phyloP scores from a whole-genome alignment of 1,139 yeast genomes.

The Kodamaea derodonti region DNA sequence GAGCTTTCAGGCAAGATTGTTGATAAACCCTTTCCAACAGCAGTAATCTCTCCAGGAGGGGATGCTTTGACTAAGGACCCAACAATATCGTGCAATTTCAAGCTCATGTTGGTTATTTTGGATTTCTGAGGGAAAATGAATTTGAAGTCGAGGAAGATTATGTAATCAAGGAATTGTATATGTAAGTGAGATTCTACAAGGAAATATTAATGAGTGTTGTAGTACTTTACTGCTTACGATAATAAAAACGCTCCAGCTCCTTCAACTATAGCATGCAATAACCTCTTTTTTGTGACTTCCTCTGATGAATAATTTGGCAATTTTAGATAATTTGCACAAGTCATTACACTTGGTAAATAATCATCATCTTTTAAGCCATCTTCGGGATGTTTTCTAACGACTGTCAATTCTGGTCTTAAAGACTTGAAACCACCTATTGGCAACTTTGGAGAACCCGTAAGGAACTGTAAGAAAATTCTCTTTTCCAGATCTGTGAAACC shows the following conservation, averaged over 20 bases:
- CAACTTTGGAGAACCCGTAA: constrained; percentile 89
- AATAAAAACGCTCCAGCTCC: constrained; percentile 88
- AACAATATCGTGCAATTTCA: constrained; percentile 19
- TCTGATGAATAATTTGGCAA: constrained; percentile 74
- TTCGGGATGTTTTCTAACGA: constrained; percentile 78
- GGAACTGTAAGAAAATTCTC: constrained; percentile 75
- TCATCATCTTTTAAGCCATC: constrained; percentile 67
- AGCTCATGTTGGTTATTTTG: constrained; percentile 1
- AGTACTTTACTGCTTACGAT: too few species aligned
- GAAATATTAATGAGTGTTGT: too few species aligned
- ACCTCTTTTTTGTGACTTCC: constrained; percentile 53
- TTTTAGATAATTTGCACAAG: constrained; percentile 93
- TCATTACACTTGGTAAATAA: constrained; percentile 95
- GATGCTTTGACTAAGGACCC: constrained; percentile 33
- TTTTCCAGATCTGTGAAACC: constrained; percentile 52
- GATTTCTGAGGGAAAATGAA: too few species aligned
- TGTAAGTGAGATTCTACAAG: not conserved
- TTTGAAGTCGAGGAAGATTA: too few species aligned
- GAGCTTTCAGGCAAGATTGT: constrained; percentile 21
- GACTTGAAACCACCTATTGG: constrained; percentile 94
- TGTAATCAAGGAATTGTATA: not conserved
- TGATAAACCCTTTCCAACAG: constrained; percentile 24
- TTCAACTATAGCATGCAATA: constrained; percentile 72
- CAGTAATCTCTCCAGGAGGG: constrained; percentile 41
- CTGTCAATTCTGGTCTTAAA: constrained; percentile 78